Percentiles rank a stretch among this genome's conserved stretches.
These are phyloP conservation scores for Escallonia rubra DNA, from an alignment of 129 eudicot species.

Conservation along the genomic window DNA sequence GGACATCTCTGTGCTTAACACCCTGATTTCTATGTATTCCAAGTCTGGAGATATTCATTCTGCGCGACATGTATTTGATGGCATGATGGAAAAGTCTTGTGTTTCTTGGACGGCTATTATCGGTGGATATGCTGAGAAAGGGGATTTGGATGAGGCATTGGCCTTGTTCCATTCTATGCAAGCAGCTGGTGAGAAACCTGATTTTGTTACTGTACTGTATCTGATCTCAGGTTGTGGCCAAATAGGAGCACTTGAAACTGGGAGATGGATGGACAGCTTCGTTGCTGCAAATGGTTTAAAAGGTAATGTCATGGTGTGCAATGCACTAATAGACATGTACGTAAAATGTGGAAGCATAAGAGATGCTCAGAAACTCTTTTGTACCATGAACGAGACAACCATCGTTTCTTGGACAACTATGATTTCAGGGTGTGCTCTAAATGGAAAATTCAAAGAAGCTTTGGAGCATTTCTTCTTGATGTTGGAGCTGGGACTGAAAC, in stretches of 20 bases:
- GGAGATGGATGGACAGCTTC: conserved; percentile 63
- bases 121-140: conserved; percentile 70
- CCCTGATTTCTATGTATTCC: conserved; percentile 75
- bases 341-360: conserved; percentile 67
- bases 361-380: conserved; percentile 54
- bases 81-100: conserved; percentile 43
- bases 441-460: conserved; percentile 53
- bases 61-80: conserved; percentile 50
- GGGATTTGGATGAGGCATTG: conserved; percentile 51
- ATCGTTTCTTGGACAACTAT: conserved; percentile 75
- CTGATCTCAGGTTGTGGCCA: conserved; percentile 65
- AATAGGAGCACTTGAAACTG: conserved; percentile 65
- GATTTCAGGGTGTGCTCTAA: conserved; percentile 61
- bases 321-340: conserved; percentile 85
- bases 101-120: conserved; percentile 86
- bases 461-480: conserved; percentile 40
- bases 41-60: conserved; percentile 49
- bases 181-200: conserved; percentile 61
- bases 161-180: conserved; percentile 61
- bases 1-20: conserved; percentile 48
- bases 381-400: conserved; percentile 41
- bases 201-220: conserved; percentile 60
- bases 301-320: conserved; percentile 41
- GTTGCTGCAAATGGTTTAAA: conserved; percentile 31
- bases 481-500: conserved; percentile 54